A percentile compares a stretch with the other conserved stretches of the same genome.
These are phyloP conservation scores for Mucor velutinosus DNA, from an alignment of 371 early-diverging fungal genomes.

Conservation along the genomic window DNA sequence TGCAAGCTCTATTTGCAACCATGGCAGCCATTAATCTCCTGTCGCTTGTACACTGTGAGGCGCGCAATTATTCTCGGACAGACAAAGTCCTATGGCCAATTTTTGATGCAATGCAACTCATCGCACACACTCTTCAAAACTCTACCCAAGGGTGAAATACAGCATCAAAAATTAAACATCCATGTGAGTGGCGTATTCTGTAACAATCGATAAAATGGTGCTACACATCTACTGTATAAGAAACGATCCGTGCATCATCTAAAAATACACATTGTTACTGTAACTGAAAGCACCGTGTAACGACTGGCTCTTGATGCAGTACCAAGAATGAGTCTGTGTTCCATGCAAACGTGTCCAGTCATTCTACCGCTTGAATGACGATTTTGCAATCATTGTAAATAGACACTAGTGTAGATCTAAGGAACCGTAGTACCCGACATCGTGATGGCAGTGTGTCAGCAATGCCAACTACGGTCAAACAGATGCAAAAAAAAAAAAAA, in stretches of 20 bases:
- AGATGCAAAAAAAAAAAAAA: not conserved
- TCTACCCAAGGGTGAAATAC: too few species aligned
- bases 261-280: not conserved
- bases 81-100: too few species aligned
- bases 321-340: not conserved
- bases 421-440: not conserved
- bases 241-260: not conserved
- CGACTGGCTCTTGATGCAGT: not conserved
- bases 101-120: too few species aligned
- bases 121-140: too few species aligned
- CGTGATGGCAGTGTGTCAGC: not conserved
- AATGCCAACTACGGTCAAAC: not conserved
- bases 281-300: not conserved
- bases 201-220: not conserved
- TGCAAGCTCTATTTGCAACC: too few species aligned
- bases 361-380: not conserved
- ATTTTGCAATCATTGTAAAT: not conserved
- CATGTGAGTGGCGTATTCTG: not conserved
- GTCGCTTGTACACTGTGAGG: too few species aligned
- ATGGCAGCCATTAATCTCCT: too few species aligned
- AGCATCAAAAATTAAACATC: too few species aligned
- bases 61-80: too few species aligned
- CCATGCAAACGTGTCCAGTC: not conserved
- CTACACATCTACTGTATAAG: not conserved
- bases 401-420: not conserved